phyloP scores from a whole-genome alignment of 148 eudicot species.

The Pharnaceum exiguum region DNA sequence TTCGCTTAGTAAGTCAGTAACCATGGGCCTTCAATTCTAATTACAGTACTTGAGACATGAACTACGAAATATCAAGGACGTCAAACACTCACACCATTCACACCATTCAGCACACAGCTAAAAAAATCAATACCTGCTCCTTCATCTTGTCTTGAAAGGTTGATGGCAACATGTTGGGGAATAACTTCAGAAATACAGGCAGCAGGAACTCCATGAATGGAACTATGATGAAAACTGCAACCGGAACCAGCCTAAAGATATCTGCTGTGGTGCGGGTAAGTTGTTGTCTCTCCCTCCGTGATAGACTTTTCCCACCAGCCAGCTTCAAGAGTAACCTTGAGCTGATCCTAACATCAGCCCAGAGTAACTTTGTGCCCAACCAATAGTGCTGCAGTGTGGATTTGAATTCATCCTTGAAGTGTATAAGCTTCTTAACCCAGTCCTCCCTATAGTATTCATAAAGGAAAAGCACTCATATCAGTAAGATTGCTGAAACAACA shows the following conservation, averaged over 20 bases:
- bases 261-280: slow-evolving; percentile 89
- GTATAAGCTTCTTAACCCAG: slow-evolving; percentile 66
- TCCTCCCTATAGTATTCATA: slow-evolving; percentile 44
- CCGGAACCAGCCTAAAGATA: slow-evolving; percentile 88
- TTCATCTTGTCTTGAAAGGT: slow-evolving; percentile 90
- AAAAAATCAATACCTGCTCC: slow-evolving; percentile 61
- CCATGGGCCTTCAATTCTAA: too few relatives aligned
- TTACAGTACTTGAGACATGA: too few relatives aligned
- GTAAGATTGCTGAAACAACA: neutral
- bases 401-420: slow-evolving; percentile 66
- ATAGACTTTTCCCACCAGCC: slow-evolving; percentile 62
- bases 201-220: slow-evolving; percentile 92
- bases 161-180: slow-evolving; percentile 88
- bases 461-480: slow-evolving; percentile 5
- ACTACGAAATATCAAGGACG: too few relatives aligned
- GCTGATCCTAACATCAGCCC: slow-evolving; percentile 88
- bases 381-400: slow-evolving; percentile 75
- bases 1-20: too few relatives aligned
- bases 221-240: slow-evolving; percentile 75
- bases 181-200: slow-evolving; percentile 68
- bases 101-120: slow-evolving; percentile 7
- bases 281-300: slow-evolving; percentile 86
- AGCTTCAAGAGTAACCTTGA: slow-evolving; percentile 63
- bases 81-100: neutral
- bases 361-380: slow-evolving; percentile 75